phyloP scores from a whole-genome alignment of 2,329 filamentous ascomycete genomes.

The Coleophoma cylindrospora region DNA sequence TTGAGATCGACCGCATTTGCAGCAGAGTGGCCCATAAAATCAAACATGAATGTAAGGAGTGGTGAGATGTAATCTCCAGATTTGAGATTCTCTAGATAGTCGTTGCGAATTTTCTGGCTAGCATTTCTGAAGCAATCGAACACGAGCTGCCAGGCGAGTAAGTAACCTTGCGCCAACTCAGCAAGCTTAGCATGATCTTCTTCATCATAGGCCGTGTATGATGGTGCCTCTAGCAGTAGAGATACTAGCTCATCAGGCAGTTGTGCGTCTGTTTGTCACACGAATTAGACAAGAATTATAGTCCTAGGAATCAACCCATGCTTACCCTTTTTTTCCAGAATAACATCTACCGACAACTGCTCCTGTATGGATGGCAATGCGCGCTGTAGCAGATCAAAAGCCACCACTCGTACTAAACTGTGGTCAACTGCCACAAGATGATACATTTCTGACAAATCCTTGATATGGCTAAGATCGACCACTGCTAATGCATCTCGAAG shows the following conservation, averaged over 20 bases:
- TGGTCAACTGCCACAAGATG: conserved; percentile 72
- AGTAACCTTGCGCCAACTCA: conserved; percentile 66
- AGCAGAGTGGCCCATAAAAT: conserved; percentile 74
- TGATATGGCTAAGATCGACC: conserved; percentile 55
- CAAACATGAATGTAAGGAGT: conserved; percentile 75
- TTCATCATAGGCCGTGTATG: conserved; percentile 60
- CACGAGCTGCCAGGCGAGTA: conserved; percentile 84
- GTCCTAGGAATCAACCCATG: neutral
- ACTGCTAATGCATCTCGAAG: conserved; percentile 65
- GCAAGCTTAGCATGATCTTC: conserved; percentile 66
- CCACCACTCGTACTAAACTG: conserved; percentile 69
- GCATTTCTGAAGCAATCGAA: conserved; percentile 80
- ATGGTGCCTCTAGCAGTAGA: conserved; percentile 73
- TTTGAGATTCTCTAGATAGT: conserved; percentile 78
- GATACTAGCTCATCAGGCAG: conserved; percentile 84
- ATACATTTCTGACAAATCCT: conserved; percentile 66
- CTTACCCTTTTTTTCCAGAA: conserved; percentile 62
- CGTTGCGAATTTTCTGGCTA: conserved; percentile 74
- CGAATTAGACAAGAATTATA: neutral
- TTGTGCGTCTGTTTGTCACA: conserved; percentile 44
- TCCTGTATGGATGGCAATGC: conserved; percentile 77
- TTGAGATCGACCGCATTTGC: conserved; percentile 72
- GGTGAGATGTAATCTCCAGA: conserved; percentile 62
- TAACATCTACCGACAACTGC: conserved; percentile 71
- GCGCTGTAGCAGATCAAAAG: conserved; percentile 74